Evolutionary conservation across 257 asterid genomes (phyloP), one percentile per base, ranked within the genome.

Genomic region (Striga asiatica): DNA sequence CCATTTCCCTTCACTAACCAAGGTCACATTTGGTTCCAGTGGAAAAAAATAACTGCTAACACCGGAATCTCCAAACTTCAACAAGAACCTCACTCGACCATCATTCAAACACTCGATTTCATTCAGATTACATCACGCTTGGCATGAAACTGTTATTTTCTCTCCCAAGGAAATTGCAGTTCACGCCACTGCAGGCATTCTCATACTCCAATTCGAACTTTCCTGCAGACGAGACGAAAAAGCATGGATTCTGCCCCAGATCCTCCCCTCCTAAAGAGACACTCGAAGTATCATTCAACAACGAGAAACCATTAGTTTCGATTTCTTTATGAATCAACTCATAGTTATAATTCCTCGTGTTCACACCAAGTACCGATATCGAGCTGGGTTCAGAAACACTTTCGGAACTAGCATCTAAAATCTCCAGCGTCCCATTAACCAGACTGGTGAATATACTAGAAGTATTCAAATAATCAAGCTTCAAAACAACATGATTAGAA

Each of bases 1-100:
- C 95, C 94, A 89, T 62, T 68, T 84, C 53, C 98, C 98, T 70
- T 89, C 98, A 16, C 73, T 68, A 62, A 86, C 76, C 65, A 89
- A 63, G 16, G 91, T 78, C 41, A 47, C 31, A 52, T 80, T 81
- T 3, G 92, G 94, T 20, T 76, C 76, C 27, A 81, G 72, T 22
- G 77, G 62, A 59, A 75, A 12, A 17, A 10, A 68, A 55, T 49
- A 42, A 6, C 74, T 78, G 20, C 69, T 69, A 12, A 18, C 66
- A 55, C 63, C 66, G 0, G 13, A 10, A 60, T 75, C 78, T 48
- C 71, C 77, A 57, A 82, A 88, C 22, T 66, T 72, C 58, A 86
- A 64, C 80, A 89, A 63, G 67, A 67, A 86, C 73, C 98, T 80
- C 45, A 79, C 86, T 39, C 75, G 70, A 42, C 93, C 93, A 67